A percentile compares a stretch with the other conserved stretches of the same genome.
Evolutionary conservation across 1,284 basidiomycete genomes (phyloP).

Genomic region (Tremellales sp.): DNA sequence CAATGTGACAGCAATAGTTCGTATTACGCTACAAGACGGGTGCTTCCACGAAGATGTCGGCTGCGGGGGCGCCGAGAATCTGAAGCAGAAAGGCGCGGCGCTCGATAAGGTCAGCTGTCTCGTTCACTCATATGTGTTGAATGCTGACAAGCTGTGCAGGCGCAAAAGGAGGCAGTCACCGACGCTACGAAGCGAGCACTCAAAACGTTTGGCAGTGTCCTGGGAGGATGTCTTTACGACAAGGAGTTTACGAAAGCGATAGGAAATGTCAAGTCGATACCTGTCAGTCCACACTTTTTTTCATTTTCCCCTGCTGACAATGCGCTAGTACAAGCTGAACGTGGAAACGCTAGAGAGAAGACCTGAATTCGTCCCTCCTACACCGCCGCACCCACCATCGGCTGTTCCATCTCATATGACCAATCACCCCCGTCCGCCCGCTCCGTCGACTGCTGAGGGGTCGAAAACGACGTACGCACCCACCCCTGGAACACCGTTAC

Average conservation of each 20-base stretch:
- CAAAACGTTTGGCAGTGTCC: conserved; percentile 85
- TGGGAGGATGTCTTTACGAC: conserved; percentile 96
- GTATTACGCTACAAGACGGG: conserved; percentile 84
- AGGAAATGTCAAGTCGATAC: conserved; percentile 74
- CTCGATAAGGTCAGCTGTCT: conserved; percentile 77
- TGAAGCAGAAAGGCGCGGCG: conserved; percentile 75
- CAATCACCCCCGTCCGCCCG: conserved; percentile 2
- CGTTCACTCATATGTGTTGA: not conserved
- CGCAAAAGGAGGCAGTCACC: conserved; percentile 96
- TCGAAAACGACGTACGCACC: not conserved
- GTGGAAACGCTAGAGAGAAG: conserved; percentile 66
- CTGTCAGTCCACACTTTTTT: conserved; percentile 55
- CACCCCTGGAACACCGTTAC: conserved; percentile 28
- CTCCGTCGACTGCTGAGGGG: conserved; percentile 2
- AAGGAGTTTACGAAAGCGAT: conserved; percentile 81
- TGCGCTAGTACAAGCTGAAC: conserved; percentile 70
- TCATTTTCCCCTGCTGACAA: conserved; percentile 1
- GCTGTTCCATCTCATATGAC: conserved; percentile 19
- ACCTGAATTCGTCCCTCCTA: conserved; percentile 58
- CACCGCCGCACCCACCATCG: conserved; percentile 22
- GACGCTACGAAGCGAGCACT: conserved; percentile 88
- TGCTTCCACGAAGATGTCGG: conserved; percentile 90
- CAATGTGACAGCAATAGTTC: conserved; percentile 78
- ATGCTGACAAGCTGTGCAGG: conserved; percentile 54
- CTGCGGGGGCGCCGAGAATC: conserved; percentile 81